phyloP scores from a whole-genome alignment of 1,284 basidiomycete species.

The Cystodermella granulosa region DNA sequence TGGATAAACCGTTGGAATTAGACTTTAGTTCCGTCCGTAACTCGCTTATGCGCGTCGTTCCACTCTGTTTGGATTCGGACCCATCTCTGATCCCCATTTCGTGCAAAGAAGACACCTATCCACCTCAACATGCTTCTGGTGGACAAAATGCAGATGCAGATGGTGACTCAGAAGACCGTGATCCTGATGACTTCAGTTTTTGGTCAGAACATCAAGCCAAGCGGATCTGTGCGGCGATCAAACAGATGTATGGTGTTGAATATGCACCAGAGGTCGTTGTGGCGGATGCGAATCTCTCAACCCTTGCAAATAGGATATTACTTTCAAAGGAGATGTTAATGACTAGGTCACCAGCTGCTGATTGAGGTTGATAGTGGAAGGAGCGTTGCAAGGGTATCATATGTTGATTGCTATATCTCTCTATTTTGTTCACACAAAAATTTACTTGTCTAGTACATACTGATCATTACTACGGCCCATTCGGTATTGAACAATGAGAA shows the following conservation, averaged over 20 bases:
- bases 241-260: slow-evolving; percentile 82
- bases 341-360: slow-evolving; percentile 6
- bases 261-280: slow-evolving; percentile 85
- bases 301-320: slow-evolving; percentile 78
- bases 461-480: no score
- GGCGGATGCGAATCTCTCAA: slow-evolving; percentile 85
- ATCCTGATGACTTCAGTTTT: slow-evolving; percentile 91
- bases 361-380: no score
- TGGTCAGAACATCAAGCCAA: slow-evolving; percentile 88
- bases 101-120: slow-evolving; percentile 39
- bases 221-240: slow-evolving; percentile 74
- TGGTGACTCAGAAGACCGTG: slow-evolving; percentile 35
- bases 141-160: neutral
- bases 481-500: no score
- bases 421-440: no score
- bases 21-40: slow-evolving; percentile 63
- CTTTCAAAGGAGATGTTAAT: slow-evolving; percentile 69
- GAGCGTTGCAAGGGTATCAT: no score
- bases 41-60: slow-evolving; percentile 72
- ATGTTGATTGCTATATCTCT: no score
- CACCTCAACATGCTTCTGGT: neutral
- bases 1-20: slow-evolving; percentile 59
- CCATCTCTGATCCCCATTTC: slow-evolving; percentile 75
- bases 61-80: slow-evolving; percentile 82
- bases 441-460: no score